Percentiles rank a stretch among this genome's conserved stretches.
Evolutionary conservation across 2,329 filamentous ascomycete species (phyloP).

Genomic region (Allantophomopsis cytisporea): DNA sequence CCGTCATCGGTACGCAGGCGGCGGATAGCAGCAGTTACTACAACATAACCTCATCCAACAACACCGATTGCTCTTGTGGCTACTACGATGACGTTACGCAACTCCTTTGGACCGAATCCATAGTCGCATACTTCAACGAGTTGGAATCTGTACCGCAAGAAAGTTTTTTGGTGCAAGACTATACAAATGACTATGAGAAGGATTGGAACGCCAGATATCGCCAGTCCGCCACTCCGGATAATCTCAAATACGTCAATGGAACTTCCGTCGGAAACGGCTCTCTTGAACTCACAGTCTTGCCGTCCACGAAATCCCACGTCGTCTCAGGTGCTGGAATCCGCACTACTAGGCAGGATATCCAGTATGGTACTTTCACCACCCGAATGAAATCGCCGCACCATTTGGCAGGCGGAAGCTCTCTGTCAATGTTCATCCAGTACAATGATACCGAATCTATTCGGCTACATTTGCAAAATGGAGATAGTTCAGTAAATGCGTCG

Average conservation of each 20-base stretch:
- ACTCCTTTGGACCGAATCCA: constrained; percentile 28
- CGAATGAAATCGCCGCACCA: constrained; percentile 24
- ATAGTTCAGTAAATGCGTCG: constrained; percentile 22
- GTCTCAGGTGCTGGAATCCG: constrained; percentile 28
- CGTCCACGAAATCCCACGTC: constrained; percentile 5
- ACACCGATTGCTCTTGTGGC: constrained; percentile 26
- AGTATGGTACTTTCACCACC: constrained; percentile 30
- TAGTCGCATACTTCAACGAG: constrained; percentile 36
- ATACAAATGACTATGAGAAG: constrained; percentile 27
- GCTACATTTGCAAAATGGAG: constrained; percentile 29
- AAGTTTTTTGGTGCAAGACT: constrained; percentile 24
- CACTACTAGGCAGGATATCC: constrained; percentile 28
- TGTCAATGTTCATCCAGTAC: constrained; percentile 30
- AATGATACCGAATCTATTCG: constrained; percentile 28
- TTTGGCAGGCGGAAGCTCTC: constrained; percentile 23
- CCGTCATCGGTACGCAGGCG: too few relatives aligned
- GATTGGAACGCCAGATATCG: constrained; percentile 30
- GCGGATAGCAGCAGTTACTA: background rate
- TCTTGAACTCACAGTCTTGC: too few relatives aligned
- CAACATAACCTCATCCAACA: background rate
- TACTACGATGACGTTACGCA: constrained; percentile 25
- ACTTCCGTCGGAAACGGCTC: constrained; percentile 1
- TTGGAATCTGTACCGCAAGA: constrained; percentile 19
- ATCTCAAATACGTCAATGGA: constrained; percentile 20
- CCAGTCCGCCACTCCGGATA: constrained; percentile 24